Conservation (phyloP, 176 grass and related monocot genomes). For the Oryza officinalis region DNA sequence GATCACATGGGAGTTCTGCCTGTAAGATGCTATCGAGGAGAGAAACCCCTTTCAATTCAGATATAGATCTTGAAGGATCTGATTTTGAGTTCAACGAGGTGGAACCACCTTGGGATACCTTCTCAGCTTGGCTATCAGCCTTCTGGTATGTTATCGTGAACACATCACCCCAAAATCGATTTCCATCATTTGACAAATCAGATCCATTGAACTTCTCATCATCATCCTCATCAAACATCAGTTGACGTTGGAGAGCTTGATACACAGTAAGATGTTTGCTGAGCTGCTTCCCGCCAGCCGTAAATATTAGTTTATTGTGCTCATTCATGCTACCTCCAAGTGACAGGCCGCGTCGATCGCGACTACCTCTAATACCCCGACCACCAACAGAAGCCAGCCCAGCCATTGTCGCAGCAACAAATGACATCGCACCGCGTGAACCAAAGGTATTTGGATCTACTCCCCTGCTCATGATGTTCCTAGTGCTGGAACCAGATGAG, state of each 20-base stretch:
- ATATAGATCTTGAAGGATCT: constrained; percentile 49
- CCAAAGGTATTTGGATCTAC: constrained; percentile 60
- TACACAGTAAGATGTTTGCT: constrained; percentile 86
- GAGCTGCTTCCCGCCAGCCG: constrained; percentile 77
- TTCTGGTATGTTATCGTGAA: constrained; percentile 96
- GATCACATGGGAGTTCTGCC: constrained; percentile 82
- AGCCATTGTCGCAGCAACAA: constrained; percentile 93
- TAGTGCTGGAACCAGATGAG: constrained; percentile 60
- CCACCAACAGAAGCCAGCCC: constrained; percentile 81
- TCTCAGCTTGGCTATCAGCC: constrained; percentile 65
- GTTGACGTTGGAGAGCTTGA: constrained; percentile 87
- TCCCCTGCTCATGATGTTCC: constrained; percentile 52
- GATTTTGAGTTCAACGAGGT: constrained; percentile 60
- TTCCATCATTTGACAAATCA: constrained; percentile 69
- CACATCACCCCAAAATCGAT: constrained; percentile 80
- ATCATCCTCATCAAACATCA: constrained; percentile 81
- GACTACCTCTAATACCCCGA: constrained; percentile 62
- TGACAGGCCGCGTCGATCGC: constrained; percentile 66
- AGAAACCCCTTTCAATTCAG: constrained; percentile 44
- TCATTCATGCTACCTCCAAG: constrained; percentile 58
- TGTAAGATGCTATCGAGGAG: constrained; percentile 92
- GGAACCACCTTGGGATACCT: constrained; percentile 54
- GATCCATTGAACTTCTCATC: constrained; percentile 86
- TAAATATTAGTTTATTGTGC: constrained; percentile 73
- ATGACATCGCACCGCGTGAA: constrained; percentile 86